These are phyloP conservation scores for Aquilaria malaccensis DNA, from an alignment of 345 rosid species.

Conservation along the genomic window DNA sequence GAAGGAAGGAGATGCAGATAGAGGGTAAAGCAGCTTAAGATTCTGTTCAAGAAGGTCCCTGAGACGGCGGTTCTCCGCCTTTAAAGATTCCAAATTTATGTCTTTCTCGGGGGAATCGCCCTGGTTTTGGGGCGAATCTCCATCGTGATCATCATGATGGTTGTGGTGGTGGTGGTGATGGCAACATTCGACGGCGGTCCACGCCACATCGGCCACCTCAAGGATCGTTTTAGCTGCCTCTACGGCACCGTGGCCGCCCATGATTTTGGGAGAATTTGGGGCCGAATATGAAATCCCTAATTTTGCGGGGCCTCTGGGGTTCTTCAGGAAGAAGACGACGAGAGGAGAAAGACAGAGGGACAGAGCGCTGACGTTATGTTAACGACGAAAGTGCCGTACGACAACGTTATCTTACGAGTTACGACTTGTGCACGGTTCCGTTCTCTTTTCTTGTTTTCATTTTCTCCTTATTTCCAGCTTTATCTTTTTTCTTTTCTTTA, in stretches of 20 bases:
- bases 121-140: not conserved
- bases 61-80: constrained; percentile 57
- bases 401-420: too few relatives aligned
- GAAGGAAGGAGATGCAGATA: constrained; percentile 61
- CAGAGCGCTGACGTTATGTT: too few relatives aligned
- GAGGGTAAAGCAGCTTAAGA: constrained; percentile 57
- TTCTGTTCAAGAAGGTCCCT: constrained; percentile 61
- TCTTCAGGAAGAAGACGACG: too few relatives aligned
- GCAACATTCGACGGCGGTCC: constrained; percentile 61
- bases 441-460: too few relatives aligned
- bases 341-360: too few relatives aligned
- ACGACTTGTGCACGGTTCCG: too few relatives aligned
- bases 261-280: constrained; percentile 3
- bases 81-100: constrained; percentile 51
- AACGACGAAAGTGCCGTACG: too few relatives aligned
- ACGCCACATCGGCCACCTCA: constrained; percentile 95
- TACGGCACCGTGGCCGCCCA: constrained; percentile 53
- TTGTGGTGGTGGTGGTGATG: constrained; percentile 44
- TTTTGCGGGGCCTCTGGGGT: not conserved
- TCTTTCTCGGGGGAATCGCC: constrained; percentile 17
- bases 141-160: constrained; percentile 14
- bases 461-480: too few relatives aligned
- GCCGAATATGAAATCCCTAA: not conserved
- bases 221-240: constrained; percentile 92
- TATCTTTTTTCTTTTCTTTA: too few relatives aligned